Base-by-base conservation (phyloP, 2,329 filamentous ascomycete species). In the Nigrograna mackinnonii region DNA sequence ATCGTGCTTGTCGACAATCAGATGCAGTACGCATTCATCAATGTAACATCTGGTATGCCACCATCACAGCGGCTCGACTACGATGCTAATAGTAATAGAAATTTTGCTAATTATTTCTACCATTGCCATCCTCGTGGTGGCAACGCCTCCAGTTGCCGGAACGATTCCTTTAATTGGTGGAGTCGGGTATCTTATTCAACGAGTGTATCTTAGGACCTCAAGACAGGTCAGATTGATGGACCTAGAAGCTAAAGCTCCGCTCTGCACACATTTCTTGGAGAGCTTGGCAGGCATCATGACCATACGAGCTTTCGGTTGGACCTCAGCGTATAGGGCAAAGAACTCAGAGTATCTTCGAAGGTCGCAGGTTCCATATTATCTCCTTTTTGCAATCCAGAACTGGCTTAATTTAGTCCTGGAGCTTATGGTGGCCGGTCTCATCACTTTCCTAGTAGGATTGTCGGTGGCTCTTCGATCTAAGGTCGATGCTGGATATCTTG, bases 251-350 rank as follows among this genome's bases (percentile, higher is more conserved):
- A 72, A 74, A 42, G 65, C 67, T 0, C 69, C 72, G 1, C 61
- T 79, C 0, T 75, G 71, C 17, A 71, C 74, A 0, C 72, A 78
- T 22, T 78, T 79, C 42, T 51, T 74, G 2, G 78, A 80, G 37
- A 71, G 71, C 0, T 50, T 77, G 0, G 58, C 62, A 4, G 76
- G 76, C 0, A 50, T 79, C 0, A 43, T 64, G 2, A 79, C 75
- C 0, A 71, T 81, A 22, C 71, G 77, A 3, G 71, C 77, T 0
- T 79, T 76, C 38, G 60, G 61, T 2, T 76, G 74, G 73, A 57
- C 50, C 30, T 13, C 13, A 11, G 4, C 22, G 4, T 21, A 20
- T 7, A 38, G 35, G 4, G 7, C 22, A 2, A 24, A 43, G 6
- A 40, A 44, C 9, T 18, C 41, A 11, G 28, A 33, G 3, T 35